A percentile compares a stretch with the other conserved stretches of the same genome.
Conservation (phyloP, 306 rosid genomes). For the Dalbergia oliveri region DNA sequence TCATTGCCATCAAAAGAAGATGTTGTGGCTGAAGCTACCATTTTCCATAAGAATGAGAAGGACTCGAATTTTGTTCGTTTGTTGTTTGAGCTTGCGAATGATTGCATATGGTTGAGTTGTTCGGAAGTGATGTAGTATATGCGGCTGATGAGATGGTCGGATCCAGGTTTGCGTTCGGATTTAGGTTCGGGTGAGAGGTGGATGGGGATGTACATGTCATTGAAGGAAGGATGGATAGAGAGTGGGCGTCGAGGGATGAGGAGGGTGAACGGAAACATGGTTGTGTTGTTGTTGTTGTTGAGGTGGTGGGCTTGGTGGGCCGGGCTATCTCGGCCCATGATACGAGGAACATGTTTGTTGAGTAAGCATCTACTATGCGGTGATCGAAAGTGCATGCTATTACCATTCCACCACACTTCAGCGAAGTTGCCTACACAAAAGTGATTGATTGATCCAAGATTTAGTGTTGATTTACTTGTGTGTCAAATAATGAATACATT, state of each 20-base stretch:
- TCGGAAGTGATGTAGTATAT: slow-evolving; percentile 56
- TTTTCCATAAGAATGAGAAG: slow-evolving; percentile 72
- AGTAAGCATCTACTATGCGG: slow-evolving; percentile 75
- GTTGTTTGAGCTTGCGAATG: slow-evolving; percentile 44
- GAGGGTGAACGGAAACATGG: slow-evolving; percentile 50
- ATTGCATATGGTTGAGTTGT: slow-evolving; percentile 55
- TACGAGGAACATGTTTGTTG: slow-evolving; percentile 74
- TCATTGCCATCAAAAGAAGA: not conserved
- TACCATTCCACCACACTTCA: slow-evolving; percentile 75
- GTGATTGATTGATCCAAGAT: not conserved
- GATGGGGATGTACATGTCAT: slow-evolving; percentile 62
- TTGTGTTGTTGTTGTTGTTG: not conserved
- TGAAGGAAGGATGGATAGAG: slow-evolving; percentile 47
- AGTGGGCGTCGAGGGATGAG: slow-evolving; percentile 51
- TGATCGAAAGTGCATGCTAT: slow-evolving; percentile 81
- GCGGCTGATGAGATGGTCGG: slow-evolving; percentile 54
- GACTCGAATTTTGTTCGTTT: slow-evolving; percentile 62
- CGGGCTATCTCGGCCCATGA: slow-evolving; percentile 73
- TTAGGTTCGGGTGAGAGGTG: slow-evolving; percentile 47
- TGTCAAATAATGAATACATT: too few relatives aligned
- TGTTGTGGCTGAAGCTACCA: slow-evolving; percentile 45
- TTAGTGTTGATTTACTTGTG: not conserved
- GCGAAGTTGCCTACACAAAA: slow-evolving; percentile 55
- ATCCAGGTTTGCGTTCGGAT: not conserved
- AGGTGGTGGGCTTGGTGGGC: slow-evolving; percentile 36